phyloP scores from a whole-genome alignment of 352 stramenopile genomes.

The Pythium monospermum region DNA sequence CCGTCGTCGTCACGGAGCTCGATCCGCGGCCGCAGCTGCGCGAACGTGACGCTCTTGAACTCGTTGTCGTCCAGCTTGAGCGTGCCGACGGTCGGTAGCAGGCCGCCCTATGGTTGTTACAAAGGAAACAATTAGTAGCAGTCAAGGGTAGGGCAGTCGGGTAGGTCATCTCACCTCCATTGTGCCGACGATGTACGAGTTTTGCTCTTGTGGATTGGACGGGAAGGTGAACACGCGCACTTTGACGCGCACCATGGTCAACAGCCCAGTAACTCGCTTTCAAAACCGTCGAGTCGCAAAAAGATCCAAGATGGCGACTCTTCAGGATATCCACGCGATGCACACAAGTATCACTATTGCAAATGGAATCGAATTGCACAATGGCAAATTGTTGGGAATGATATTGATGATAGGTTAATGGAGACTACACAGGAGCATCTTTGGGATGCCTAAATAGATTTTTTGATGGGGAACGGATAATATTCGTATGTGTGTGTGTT shows the following conservation, averaged over 20 bases:
- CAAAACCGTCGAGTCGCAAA: background rate
- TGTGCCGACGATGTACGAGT: conserved; percentile 74
- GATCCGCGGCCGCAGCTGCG: conserved; percentile 54
- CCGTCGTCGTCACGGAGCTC: conserved; percentile 60
- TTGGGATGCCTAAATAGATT: no score
- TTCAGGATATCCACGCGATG: background rate
- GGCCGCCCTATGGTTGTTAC: conserved; percentile 31
- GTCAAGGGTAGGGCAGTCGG: no score
- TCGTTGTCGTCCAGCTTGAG: conserved; percentile 63
- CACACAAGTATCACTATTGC: no score
- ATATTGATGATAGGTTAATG: no score
- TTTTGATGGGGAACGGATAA: no score
- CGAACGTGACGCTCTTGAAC: conserved; percentile 45
- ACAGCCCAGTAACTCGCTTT: background rate
- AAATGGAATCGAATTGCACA: no score
- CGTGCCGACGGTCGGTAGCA: conserved; percentile 58
- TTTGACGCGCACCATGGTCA: conserved; percentile 49
- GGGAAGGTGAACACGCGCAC: conserved; percentile 75
- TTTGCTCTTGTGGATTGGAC: conserved; percentile 57
- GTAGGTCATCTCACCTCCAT: conserved; percentile 35
- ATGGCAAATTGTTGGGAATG: no score
- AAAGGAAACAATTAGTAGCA: background rate
- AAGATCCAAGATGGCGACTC: background rate
- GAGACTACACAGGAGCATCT: no score
- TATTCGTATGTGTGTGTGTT: no score